A percentile compares a stretch with the other conserved stretches of the same genome.
These are phyloP conservation scores for Annulohypoxylon truncatum DNA, from an alignment of 2,329 filamentous ascomycete species.

Conservation along the genomic window DNA sequence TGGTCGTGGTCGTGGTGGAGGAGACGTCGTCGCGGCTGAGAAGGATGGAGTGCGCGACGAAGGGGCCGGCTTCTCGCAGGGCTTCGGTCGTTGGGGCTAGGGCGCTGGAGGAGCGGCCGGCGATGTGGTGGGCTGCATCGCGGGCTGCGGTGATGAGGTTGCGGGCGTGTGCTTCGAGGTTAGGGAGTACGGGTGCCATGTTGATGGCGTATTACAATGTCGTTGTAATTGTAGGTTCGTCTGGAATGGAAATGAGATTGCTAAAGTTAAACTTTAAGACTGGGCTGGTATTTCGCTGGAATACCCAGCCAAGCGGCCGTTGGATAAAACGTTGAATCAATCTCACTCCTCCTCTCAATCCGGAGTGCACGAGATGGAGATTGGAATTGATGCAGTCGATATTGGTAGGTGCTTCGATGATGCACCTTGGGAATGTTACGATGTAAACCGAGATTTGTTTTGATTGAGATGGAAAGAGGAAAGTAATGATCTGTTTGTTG, in stretches of 20 bases:
- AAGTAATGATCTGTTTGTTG: conserved; percentile 7
- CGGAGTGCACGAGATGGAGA: conserved; percentile 6
- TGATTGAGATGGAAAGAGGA: not conserved
- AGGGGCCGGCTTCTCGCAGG: conserved; percentile 54
- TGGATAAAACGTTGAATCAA: conserved; percentile 26
- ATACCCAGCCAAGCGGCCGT: conserved; percentile 44
- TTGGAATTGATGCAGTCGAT: conserved; percentile 7
- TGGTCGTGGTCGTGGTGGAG: conserved; percentile 27
- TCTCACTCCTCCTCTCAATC: conserved; percentile 20
- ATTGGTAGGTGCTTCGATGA: conserved; percentile 21
- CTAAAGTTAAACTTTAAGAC: conserved; percentile 21
- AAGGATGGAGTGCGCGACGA: conserved; percentile 59
- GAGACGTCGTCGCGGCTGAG: conserved; percentile 52
- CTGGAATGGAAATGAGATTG: conserved; percentile 26
- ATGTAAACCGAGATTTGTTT: conserved; percentile 14
- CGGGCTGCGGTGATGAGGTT: conserved; percentile 44
- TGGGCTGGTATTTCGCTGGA: conserved; percentile 46
- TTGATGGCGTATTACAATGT: conserved; percentile 11
- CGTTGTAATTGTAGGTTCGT: not conserved
- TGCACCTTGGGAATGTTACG: conserved; percentile 29
- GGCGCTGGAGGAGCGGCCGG: conserved; percentile 45
- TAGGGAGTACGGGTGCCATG: conserved; percentile 51
- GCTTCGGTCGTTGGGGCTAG: conserved; percentile 37
- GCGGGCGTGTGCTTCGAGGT: conserved; percentile 48
- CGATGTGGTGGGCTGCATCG: conserved; percentile 41